Conservation (phyloP, 495 filamentous ascomycete species). For the Daldinia grandis region DNA sequence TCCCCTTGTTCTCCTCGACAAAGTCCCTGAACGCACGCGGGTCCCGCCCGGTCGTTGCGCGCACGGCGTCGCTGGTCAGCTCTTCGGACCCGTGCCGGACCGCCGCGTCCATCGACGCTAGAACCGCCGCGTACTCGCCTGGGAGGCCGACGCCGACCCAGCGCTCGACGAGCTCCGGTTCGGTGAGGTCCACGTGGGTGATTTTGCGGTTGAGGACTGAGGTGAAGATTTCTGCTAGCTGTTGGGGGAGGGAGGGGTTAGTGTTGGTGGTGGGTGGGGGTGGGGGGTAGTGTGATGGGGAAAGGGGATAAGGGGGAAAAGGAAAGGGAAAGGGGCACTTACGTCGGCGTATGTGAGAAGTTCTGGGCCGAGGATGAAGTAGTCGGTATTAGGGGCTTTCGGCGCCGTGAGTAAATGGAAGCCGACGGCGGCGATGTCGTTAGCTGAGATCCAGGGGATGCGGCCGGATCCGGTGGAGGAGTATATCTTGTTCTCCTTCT, state of each 20-base stretch:
- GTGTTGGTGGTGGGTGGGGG: background rate
- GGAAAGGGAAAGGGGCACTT: slow-evolving; percentile 11
- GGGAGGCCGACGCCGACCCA: slow-evolving; percentile 45
- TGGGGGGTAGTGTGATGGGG: background rate
- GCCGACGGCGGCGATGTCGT: slow-evolving; percentile 60
- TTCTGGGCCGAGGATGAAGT: slow-evolving; percentile 57
- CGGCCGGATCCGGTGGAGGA: slow-evolving; percentile 55
- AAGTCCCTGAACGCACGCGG: slow-evolving; percentile 49
- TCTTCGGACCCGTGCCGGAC: slow-evolving; percentile 52
- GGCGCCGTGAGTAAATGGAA: slow-evolving; percentile 51
- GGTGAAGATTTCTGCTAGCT: slow-evolving; percentile 57
- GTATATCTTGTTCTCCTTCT: slow-evolving; percentile 54
- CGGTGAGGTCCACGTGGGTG: slow-evolving; percentile 54
- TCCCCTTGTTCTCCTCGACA: slow-evolving; percentile 45
- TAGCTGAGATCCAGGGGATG: slow-evolving; percentile 57
- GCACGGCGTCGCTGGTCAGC: slow-evolving; percentile 50
- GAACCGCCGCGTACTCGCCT: slow-evolving; percentile 45
- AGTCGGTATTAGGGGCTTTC: slow-evolving; percentile 55
- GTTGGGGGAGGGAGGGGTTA: background rate
- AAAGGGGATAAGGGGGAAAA: background rate
- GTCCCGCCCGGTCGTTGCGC: slow-evolving; percentile 47
- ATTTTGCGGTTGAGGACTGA: slow-evolving; percentile 51
- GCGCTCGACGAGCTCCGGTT: slow-evolving; percentile 42
- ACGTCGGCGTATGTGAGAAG: slow-evolving; percentile 58
- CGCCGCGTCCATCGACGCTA: slow-evolving; percentile 49